phyloP scores from a whole-genome alignment of 2,329 filamentous ascomycete species.

The Neonectria ditissima region DNA sequence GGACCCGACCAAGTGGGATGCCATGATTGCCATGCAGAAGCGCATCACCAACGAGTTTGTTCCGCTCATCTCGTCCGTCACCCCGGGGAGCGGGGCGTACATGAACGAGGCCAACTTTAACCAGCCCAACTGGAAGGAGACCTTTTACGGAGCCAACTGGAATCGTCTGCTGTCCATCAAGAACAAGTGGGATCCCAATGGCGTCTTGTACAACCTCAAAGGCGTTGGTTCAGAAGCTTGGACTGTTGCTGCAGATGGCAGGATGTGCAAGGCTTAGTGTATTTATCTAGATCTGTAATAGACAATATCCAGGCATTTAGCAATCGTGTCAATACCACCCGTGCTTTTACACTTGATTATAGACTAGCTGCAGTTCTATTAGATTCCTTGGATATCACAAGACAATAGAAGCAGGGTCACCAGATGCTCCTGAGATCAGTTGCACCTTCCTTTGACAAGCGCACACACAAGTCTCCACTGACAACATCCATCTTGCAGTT shows the following conservation, averaged over 20 bases:
- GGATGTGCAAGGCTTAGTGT: conserved; percentile 34
- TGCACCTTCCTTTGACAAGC: too few species aligned
- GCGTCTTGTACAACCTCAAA: conserved; percentile 60
- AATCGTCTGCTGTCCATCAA: conserved; percentile 58
- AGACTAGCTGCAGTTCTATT: too few species aligned
- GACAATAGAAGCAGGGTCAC: too few species aligned
- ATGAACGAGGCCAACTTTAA: conserved; percentile 65
- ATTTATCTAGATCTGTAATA: too few species aligned
- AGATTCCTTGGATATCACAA: too few species aligned
- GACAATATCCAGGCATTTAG: too few species aligned
- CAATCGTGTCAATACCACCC: too few species aligned
- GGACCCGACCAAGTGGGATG: conserved; percentile 41
- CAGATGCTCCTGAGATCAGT: too few species aligned
- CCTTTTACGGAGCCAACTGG: conserved; percentile 63
- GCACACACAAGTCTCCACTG: too few species aligned
- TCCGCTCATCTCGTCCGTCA: conserved; percentile 48
- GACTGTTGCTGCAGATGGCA: conserved; percentile 41
- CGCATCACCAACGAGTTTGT: conserved; percentile 46
- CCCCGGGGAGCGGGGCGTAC: conserved; percentile 59
- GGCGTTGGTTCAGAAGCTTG: conserved; percentile 66
- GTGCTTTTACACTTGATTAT: too few species aligned
- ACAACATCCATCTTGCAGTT: too few species aligned
- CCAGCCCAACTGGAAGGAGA: conserved; percentile 56
- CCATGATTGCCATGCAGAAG: conserved; percentile 48
- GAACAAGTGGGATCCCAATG: conserved; percentile 60